These are phyloP conservation scores for Cladosporium sp. DNA, from an alignment of 2,329 filamentous ascomycete genomes.

Conservation along the genomic window DNA sequence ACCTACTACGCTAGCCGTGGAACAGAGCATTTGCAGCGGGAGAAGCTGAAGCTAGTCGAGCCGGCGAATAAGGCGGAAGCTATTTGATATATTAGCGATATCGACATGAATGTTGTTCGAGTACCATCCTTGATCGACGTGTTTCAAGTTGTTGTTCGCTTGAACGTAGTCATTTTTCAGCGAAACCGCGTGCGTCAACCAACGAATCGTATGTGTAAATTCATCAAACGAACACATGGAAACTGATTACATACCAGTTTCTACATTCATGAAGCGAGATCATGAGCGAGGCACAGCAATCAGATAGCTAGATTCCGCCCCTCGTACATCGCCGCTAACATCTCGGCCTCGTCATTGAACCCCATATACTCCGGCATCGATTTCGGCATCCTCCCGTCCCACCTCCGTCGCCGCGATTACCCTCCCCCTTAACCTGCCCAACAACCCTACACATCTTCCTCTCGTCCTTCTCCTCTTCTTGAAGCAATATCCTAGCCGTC, in stretches of 20 bases:
- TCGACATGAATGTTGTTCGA: neutral
- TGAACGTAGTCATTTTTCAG: neutral
- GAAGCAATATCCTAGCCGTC: neutral
- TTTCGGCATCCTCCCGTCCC: conserved; percentile 1
- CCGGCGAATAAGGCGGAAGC: neutral
- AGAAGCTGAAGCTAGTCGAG: neutral
- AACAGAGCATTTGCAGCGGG: neutral
- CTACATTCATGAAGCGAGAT: neutral
- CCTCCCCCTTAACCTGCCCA: neutral
- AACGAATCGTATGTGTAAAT: neutral
- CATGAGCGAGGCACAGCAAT: neutral
- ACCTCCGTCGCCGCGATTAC: neutral
- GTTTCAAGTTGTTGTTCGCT: neutral
- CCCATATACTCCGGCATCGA: neutral
- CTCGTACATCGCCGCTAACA: neutral
- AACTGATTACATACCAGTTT: neutral
- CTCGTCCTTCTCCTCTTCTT: neutral
- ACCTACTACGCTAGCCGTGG: neutral
- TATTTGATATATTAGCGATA: neutral
- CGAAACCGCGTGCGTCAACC: neutral
- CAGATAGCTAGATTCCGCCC: neutral
- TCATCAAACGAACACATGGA: neutral
- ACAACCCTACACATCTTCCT: neutral
- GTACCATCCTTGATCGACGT: neutral
- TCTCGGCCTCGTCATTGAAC: neutral